Evolutionary conservation across 805 yeast species (phyloP), one percentile per base, ranked within the genome.

Genomic region (Candida palmyrensis): DNA sequence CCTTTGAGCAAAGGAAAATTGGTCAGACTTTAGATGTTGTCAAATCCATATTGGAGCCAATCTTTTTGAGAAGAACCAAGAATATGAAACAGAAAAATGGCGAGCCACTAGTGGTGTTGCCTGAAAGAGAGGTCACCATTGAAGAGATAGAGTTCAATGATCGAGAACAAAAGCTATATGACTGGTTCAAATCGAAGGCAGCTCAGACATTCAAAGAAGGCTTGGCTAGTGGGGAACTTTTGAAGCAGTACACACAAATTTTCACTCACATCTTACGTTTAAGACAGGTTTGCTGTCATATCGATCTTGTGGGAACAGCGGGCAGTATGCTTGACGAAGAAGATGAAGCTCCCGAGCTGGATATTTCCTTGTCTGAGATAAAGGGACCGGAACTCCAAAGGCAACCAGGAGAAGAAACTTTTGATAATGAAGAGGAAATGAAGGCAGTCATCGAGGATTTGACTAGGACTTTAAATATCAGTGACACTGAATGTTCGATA

Each of bases 261-360:
- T 62, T 90, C 43, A 81, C 92, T 2, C 92, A 85, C 50, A 81
- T 90, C 33, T 56, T 90, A 41, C 66, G 97, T 36, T 65, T 90
- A 24, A 68, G 97, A 38, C 97, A 90, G 53, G 73, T 82, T 0
- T 90, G 97, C 52, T 87, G 96, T 49, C 96, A 90, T 52, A 70
- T 82, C 12, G 76, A 75, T 34, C 61, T 89, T 36, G 71, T 88
- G 1, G 69, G 71, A 3, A 59, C 72, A 7, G 59, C 65, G 2
- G 15, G 16, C 11, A 54, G 55, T 25, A 81, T 75, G 30, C 70
- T 73, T 49, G 81, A 75, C 40, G 80, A 72, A 20, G 71, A 68
- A 30, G 49, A 67, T 29, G 33, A 38, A 36, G 36, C 55, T 30
- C 30, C 29, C 25, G 47, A n/a, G n/a, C n/a, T n/a, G n/a, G n/a